Evolutionary conservation across 2,329 filamentous ascomycete genomes (phyloP).

Genomic region (Fusarium nurragi): DNA sequence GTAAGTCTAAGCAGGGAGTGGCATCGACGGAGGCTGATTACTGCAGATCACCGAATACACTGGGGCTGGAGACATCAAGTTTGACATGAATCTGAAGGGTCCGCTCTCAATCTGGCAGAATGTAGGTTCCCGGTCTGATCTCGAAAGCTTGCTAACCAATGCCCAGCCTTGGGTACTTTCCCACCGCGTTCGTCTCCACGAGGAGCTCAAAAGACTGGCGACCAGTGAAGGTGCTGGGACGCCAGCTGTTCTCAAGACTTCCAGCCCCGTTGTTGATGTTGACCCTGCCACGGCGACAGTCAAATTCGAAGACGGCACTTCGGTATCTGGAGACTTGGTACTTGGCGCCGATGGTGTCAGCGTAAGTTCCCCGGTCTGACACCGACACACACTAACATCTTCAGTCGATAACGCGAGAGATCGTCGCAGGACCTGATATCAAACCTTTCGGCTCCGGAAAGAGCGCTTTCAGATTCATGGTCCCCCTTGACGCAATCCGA

Average conservation of each 20-base stretch:
- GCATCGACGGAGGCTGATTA: not conserved
- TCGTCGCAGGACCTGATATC: constrained; percentile 30
- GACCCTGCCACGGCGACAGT: constrained; percentile 54
- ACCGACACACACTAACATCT: fast-evolving
- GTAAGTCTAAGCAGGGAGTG: not conserved
- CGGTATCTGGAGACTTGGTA: constrained; percentile 58
- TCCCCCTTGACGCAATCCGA: constrained; percentile 52
- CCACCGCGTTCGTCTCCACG: constrained; percentile 63
- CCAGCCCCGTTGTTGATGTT: constrained; percentile 55
- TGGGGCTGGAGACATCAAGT: constrained; percentile 49
- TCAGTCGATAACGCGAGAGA: constrained; percentile 41
- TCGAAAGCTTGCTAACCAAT: not conserved
- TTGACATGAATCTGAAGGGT: constrained; percentile 48
- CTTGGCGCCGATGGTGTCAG: constrained; percentile 66
- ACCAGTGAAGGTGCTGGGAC: constrained; percentile 49
- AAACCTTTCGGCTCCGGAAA: constrained; percentile 59
- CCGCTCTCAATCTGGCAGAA: constrained; percentile 57
- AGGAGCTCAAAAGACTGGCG: constrained; percentile 57
- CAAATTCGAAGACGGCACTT: constrained; percentile 56
- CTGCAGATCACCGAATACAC: constrained; percentile 50
- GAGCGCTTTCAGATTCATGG: constrained; percentile 65
- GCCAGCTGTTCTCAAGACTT: constrained; percentile 52
- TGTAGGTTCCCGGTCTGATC: constrained; percentile 12
- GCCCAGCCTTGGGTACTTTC: constrained; percentile 55
- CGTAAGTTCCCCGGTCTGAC: constrained; percentile 37